Conservation (phyloP, 805 yeast genomes). For the Candida loeiensis region DNA sequence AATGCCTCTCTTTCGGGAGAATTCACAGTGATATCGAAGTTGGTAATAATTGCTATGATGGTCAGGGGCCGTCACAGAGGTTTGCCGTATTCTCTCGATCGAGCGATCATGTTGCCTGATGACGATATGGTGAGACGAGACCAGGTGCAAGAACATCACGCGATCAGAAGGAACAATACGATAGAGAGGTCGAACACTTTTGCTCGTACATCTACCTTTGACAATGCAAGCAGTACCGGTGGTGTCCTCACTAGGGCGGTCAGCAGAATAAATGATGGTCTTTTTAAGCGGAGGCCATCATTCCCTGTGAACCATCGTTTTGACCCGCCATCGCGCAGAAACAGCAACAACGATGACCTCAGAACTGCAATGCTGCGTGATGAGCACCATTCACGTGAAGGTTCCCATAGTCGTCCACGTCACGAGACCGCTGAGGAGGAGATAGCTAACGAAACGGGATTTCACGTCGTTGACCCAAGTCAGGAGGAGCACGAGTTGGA, state of each 20-base stretch:
- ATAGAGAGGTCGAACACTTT: constrained; percentile 20
- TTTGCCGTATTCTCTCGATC: constrained; percentile 84
- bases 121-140: constrained; percentile 63
- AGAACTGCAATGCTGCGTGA: background rate
- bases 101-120: constrained; percentile 86
- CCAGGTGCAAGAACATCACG: constrained; percentile 53
- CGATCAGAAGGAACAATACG: constrained; percentile 29
- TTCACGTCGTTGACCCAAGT: constrained; percentile 1
- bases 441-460: background rate
- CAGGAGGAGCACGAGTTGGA: constrained; percentile 8
- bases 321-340: constrained; percentile 1
- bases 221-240: background rate
- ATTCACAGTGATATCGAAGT: constrained; percentile 70
- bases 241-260: constrained; percentile 6
- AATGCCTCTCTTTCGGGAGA: constrained; percentile 70
- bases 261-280: constrained; percentile 1
- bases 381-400: background rate
- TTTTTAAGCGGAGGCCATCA: constrained; percentile 1
- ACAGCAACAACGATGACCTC: constrained; percentile 2
- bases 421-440: background rate
- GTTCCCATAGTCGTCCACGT: background rate
- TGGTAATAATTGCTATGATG: constrained; percentile 85
- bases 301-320: background rate
- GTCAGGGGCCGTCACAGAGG: constrained; percentile 97
- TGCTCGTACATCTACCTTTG: constrained; percentile 11